Percentiles rank a stretch among this genome's conserved stretches.
These are phyloP conservation scores for Pichia cabralensis DNA, from an alignment of 805 yeast species.

Conservation along the genomic window DNA sequence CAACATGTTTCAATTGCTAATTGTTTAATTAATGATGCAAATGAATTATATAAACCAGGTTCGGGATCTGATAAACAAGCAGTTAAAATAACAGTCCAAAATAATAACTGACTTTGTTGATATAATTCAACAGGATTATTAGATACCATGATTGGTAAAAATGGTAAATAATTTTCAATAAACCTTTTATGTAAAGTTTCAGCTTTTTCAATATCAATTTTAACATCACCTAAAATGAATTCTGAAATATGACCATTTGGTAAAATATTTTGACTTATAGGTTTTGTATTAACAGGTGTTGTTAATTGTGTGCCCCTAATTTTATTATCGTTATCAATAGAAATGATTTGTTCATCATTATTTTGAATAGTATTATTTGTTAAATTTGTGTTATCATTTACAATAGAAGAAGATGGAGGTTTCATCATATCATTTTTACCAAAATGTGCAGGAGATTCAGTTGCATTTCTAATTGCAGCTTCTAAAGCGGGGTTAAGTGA, in stretches of 20 bases:
- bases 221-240: constrained; percentile 69
- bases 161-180: constrained; percentile 58
- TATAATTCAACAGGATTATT: constrained; percentile 66
- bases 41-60: constrained; percentile 65
- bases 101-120: constrained; percentile 71
- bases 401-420: no score
- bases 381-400: no score
- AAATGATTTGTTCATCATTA: no score
- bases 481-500: constrained; percentile 35
- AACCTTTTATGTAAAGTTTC: constrained; percentile 63
- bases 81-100: constrained; percentile 85
- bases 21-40: constrained; percentile 73
- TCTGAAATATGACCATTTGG: constrained; percentile 37
- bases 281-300: constrained; percentile 14
- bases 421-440: neutral
- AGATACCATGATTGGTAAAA: constrained; percentile 69
- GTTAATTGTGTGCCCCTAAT: constrained; percentile 1
- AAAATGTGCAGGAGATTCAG: constrained; percentile 19
- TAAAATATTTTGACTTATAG: constrained; percentile 12
- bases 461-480: constrained; percentile 31
- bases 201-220: constrained; percentile 57
- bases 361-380: no score
- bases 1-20: constrained; percentile 88
- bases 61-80: constrained; percentile 83
- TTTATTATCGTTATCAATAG: constrained; percentile 1